A percentile compares a stretch with the other conserved stretches of the same genome.
Evolutionary conservation across 306 rosid species (phyloP).

Genomic region (Castanopsis chinensis): DNA sequence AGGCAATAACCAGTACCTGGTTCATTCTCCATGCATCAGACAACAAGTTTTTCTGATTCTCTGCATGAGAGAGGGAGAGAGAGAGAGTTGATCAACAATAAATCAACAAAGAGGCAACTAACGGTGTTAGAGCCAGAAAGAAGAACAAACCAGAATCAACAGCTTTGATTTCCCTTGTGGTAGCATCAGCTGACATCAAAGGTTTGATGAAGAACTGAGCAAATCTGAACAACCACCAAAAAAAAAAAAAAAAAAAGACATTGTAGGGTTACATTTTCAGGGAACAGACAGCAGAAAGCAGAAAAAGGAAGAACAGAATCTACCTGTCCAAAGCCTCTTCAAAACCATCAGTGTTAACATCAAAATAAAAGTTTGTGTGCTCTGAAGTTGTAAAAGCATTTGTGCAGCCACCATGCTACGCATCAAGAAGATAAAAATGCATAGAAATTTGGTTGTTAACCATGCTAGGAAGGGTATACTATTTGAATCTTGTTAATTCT

Average conservation of each 20-base stretch:
- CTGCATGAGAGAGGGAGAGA: slow-evolving; percentile 31
- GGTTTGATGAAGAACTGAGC: slow-evolving; percentile 94
- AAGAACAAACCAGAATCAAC: slow-evolving; percentile 88
- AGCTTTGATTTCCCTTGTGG: slow-evolving; percentile 94
- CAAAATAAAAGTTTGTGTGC: slow-evolving; percentile 76
- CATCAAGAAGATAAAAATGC: slow-evolving; percentile 1
- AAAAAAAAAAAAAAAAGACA: not conserved
- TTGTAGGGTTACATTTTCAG: slow-evolving; percentile 13
- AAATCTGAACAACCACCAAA: slow-evolving; percentile 56
- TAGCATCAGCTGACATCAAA: slow-evolving; percentile 94
- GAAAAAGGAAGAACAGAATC: slow-evolving; percentile 18
- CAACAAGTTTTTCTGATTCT: slow-evolving; percentile 85
- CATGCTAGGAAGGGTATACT: no score
- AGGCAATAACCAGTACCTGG: slow-evolving; percentile 58
- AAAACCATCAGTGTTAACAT: slow-evolving; percentile 77
- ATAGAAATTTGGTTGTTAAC: no score
- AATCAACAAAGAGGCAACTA: not conserved
- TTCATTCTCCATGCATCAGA: slow-evolving; percentile 89
- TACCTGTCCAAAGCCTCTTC: slow-evolving; percentile 97
- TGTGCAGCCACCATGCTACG: slow-evolving; percentile 85
- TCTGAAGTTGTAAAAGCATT: slow-evolving; percentile 78
- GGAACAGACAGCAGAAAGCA: not conserved
- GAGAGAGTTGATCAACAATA: not conserved
- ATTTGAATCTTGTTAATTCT: not conserved
- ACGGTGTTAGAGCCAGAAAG: slow-evolving; percentile 2